Conservation (phyloP, 495 filamentous ascomycete species). For the Xylaria acuta region DNA sequence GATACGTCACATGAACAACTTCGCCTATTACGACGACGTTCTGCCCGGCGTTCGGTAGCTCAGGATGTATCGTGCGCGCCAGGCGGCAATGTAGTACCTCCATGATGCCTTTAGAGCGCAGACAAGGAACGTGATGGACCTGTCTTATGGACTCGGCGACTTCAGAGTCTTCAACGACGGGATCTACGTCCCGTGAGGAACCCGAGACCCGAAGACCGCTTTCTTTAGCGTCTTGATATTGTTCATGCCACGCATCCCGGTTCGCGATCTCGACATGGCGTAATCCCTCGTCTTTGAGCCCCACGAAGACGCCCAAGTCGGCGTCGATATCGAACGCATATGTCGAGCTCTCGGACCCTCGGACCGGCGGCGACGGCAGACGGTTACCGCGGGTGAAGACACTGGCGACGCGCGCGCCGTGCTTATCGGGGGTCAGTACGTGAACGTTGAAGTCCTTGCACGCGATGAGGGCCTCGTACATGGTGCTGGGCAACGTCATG, state of each 20-base stretch:
- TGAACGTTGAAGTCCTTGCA: conserved; percentile 56
- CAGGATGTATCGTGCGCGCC: conserved; percentile 20
- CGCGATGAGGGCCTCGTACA: conserved; percentile 63
- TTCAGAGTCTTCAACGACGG: background rate
- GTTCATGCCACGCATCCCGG: conserved; percentile 20
- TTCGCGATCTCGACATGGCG: conserved; percentile 18
- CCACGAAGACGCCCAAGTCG: conserved; percentile 21
- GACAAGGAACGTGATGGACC: conserved; percentile 14
- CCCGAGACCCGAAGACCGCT: background rate
- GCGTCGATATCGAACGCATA: conserved; percentile 20
- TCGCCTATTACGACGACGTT: conserved; percentile 27
- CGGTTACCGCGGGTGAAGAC: conserved; percentile 42
- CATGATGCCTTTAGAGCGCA: conserved; percentile 9
- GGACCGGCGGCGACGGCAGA: background rate
- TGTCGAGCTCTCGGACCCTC: background rate
- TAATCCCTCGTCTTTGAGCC: conserved; percentile 4
- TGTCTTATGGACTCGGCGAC: background rate
- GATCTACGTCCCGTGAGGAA: background rate
- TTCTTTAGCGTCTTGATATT: conserved; percentile 23
- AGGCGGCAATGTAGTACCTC: conserved; percentile 25
- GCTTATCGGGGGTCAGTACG: conserved; percentile 48
- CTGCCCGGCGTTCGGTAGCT: conserved; percentile 12
- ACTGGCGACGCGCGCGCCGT: conserved; percentile 53
- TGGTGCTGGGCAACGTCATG: conserved; percentile 74
- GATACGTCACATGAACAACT: conserved; percentile 11